phyloP scores from a whole-genome alignment of 768 basidiomycete genomes.

The Ramaria rubella region DNA sequence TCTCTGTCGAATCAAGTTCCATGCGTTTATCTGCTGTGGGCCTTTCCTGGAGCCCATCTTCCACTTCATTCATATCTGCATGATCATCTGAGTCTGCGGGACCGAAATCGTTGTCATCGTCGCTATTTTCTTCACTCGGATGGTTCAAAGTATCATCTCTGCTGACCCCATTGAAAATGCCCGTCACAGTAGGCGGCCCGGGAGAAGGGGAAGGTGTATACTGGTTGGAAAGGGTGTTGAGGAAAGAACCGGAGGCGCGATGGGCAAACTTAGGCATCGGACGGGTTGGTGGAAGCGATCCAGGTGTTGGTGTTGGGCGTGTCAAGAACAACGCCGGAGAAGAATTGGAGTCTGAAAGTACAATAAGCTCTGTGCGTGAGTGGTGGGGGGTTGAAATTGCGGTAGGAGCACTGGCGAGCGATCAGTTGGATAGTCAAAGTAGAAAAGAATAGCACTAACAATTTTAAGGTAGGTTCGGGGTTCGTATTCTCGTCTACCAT shows the following conservation, averaged over 20 bases:
- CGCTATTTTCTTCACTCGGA: too few species aligned
- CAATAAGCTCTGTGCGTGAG: not conserved
- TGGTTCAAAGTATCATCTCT: too few species aligned
- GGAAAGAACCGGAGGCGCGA: not conserved
- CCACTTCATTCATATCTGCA: too few species aligned
- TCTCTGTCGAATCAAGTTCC: too few species aligned
- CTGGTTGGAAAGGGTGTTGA: not conserved
- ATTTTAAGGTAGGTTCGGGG: not conserved
- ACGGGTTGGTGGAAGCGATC: not conserved
- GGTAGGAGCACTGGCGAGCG: not conserved
- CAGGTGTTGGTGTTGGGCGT: not conserved
- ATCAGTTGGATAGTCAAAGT: not conserved
- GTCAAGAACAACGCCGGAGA: not conserved
- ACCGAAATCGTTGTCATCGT: too few species aligned
- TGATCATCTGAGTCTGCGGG: too few species aligned
- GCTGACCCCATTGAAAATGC: too few species aligned
- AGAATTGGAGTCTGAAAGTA: not conserved
- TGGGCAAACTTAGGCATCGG: not conserved
- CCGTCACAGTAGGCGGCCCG: not conserved
- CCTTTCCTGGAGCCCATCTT: too few species aligned
- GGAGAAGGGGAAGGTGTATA: constrained; percentile 2
- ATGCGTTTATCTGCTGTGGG: too few species aligned
- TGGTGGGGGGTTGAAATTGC: not conserved
- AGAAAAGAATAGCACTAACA: not conserved
- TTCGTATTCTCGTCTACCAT: not conserved